phyloP scores from a whole-genome alignment of 2,329 filamentous ascomycete genomes.

The Penicillium sp. region DNA sequence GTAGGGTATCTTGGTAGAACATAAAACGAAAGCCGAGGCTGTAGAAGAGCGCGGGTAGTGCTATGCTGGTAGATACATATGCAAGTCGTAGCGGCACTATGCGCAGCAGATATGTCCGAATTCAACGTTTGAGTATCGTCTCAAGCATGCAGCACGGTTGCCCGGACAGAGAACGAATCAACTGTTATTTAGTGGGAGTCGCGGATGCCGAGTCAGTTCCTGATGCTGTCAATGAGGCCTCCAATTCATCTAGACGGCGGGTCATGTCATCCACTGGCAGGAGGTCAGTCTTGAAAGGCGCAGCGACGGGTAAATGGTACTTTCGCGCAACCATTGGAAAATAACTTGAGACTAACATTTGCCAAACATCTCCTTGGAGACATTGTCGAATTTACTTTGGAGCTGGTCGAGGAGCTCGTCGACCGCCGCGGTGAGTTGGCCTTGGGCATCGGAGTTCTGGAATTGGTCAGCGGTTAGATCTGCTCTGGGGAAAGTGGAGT shows the following conservation, averaged over 20 bases:
- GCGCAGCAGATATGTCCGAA: not conserved
- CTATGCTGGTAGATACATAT: not conserved
- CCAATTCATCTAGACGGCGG: slow-evolving; percentile 77
- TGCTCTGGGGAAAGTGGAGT: not conserved
- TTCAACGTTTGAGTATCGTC: not conserved
- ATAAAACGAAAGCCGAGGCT: slow-evolving; percentile 1
- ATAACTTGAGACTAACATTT: slow-evolving; percentile 65
- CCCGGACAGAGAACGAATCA: not conserved
- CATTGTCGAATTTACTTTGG: slow-evolving; percentile 78
- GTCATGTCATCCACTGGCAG: slow-evolving; percentile 92
- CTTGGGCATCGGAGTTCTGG: slow-evolving; percentile 35
- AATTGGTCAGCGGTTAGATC: slow-evolving; percentile 3
- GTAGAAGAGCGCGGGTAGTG: not conserved
- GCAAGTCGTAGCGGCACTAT: not conserved
- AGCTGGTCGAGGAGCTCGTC: slow-evolving; percentile 85
- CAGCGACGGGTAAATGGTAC: not conserved
- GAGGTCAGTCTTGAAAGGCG: not conserved
- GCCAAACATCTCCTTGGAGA: slow-evolving; percentile 83
- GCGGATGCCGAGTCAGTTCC: slow-evolving; percentile 36
- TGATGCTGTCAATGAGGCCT: slow-evolving; percentile 67
- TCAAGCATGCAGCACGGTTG: not conserved
- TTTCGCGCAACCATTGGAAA: not conserved
- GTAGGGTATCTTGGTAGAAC: slow-evolving; percentile 24
- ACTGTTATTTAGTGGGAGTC: slow-evolving; percentile 17
- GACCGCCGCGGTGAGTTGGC: slow-evolving; percentile 71